Base-by-base conservation (phyloP, 192 early-diverging fungal genomes). In the Coemansia sp. region DNA sequence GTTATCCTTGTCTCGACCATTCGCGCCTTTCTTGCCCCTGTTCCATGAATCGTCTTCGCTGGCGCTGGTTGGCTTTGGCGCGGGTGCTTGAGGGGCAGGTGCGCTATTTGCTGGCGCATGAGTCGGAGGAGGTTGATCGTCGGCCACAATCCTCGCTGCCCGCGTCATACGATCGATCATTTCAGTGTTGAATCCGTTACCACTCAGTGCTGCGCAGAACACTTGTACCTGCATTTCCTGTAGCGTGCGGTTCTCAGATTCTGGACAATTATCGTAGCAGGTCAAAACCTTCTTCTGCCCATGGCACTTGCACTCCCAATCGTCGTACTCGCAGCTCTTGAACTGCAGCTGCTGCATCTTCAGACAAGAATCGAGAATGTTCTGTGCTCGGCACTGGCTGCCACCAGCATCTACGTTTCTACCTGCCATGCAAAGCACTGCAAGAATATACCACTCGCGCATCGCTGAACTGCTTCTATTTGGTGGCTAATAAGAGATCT, bases 181-280 rank as follows among this genome's bases (percentile, higher is more conserved):
- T 44, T 71, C 73, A 47, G 63, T 75, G 47, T 75, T 69, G 19
- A 68, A 69, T 48, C 67, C 73, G 26, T 68, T 75, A 30, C 73
- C 78, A 26, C 65, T 68, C 18, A 75, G 58, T 2, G 78, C 65
- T 3, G 68, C 69, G 53, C 78, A 81, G 28, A 62, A 81, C 0
- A 81, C 71, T 54, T 81, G 73, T 3, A 81, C 78, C 41, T 81
- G 78, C 73, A 81, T 81, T n/a, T 81, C 78, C 59, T 81, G 78
- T 19, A 75, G 28, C 16, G 78, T 81, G 31, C 78, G 78, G 56
- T 70, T 72, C 54, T 81, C 78, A n/a, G 63, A 54, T 25, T 82
- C 74, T 2, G 80, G 80, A 19, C 80, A 82, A 50, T 82, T 82
- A 57, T 82, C 74, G 54, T 82, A 82, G 58, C 80, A 82, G 0